A percentile compares a stretch with the other conserved stretches of the same genome.
Conservation (phyloP, 2,329 filamentous ascomycete species). For the Colletotrichum abscissum region DNA sequence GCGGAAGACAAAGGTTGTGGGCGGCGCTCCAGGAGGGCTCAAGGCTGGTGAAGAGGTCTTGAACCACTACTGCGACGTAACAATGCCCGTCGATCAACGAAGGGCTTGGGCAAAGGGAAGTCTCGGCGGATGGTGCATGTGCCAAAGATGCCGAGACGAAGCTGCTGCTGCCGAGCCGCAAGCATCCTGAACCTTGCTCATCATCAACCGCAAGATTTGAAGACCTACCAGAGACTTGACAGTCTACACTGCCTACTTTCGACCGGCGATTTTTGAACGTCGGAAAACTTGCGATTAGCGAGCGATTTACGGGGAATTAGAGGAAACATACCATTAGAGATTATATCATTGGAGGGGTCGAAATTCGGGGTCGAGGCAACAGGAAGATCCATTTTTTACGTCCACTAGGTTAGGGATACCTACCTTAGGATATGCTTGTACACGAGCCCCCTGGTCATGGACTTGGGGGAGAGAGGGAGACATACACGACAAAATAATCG, state of each 20-base stretch:
- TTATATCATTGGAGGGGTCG: constrained; percentile 5
- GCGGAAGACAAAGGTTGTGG: constrained; percentile 66
- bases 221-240: not conserved
- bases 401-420: constrained; percentile 6
- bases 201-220: not conserved
- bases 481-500: constrained; percentile 28
- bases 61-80: constrained; percentile 94
- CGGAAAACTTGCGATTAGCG: constrained; percentile 7
- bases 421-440: constrained; percentile 15
- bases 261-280: not conserved
- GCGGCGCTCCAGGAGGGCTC: constrained; percentile 68
- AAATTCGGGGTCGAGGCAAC: not conserved
- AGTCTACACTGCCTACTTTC: not conserved
- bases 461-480: not conserved
- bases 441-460: not conserved
- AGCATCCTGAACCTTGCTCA: not conserved
- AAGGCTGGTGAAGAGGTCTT: constrained; percentile 85
- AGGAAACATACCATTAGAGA: constrained; percentile 20
- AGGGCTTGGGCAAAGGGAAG: constrained; percentile 91
- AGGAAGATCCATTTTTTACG: constrained; percentile 3
- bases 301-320: constrained; percentile 20
- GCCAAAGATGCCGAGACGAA: constrained; percentile 83
- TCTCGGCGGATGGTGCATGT: constrained; percentile 90
- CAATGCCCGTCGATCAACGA: constrained; percentile 80
- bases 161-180: constrained; percentile 43